Conservation (phyloP, 768 basidiomycete species). For the Amanita thiersii region DNA sequence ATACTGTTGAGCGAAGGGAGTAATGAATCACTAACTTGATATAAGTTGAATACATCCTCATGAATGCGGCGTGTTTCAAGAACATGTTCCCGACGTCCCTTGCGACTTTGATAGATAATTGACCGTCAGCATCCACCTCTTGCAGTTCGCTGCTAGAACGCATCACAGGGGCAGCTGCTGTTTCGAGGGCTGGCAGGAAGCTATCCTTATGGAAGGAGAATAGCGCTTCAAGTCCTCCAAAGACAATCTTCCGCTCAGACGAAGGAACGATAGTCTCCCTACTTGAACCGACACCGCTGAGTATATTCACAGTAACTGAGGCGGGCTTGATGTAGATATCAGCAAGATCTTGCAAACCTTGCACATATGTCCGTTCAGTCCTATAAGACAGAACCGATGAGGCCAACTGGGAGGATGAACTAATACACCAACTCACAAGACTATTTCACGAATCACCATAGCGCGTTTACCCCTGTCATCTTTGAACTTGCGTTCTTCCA, state of each 20-base stretch:
- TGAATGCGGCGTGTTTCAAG: conserved; percentile 90
- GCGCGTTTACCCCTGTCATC: conserved; percentile 83
- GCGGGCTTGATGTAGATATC: conserved; percentile 93
- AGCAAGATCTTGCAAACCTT: conserved; percentile 87
- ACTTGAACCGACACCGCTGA: conserved; percentile 60
- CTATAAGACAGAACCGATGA: conserved; percentile 28
- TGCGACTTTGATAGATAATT: conserved; percentile 66
- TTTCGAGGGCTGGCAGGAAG: conserved; percentile 86
- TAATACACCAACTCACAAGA: conserved; percentile 52
- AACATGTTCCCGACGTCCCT: conserved; percentile 84
- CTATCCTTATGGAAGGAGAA: conserved; percentile 90
- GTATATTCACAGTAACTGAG: conserved; percentile 56
- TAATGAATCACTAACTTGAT: conserved; percentile 60
- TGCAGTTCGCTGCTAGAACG: conserved; percentile 32
- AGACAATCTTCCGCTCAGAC: conserved; percentile 85
- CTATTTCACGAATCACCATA: conserved; percentile 83
- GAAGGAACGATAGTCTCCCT: conserved; percentile 84
- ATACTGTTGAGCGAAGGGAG: not conserved
- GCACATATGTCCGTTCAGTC: conserved; percentile 93
- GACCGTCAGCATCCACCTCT: conserved; percentile 61
- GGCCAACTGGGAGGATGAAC: conserved; percentile 1
- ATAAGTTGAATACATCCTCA: conserved; percentile 98
- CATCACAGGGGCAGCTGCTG: conserved; percentile 65
- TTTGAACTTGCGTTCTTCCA: conserved; percentile 83
- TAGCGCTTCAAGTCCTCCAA: conserved; percentile 82